Percentiles rank a stretch among this genome's conserved stretches.
These are phyloP conservation scores for Celoporthe dispersa DNA, from an alignment of 2,329 filamentous ascomycete species.

Conservation along the genomic window DNA sequence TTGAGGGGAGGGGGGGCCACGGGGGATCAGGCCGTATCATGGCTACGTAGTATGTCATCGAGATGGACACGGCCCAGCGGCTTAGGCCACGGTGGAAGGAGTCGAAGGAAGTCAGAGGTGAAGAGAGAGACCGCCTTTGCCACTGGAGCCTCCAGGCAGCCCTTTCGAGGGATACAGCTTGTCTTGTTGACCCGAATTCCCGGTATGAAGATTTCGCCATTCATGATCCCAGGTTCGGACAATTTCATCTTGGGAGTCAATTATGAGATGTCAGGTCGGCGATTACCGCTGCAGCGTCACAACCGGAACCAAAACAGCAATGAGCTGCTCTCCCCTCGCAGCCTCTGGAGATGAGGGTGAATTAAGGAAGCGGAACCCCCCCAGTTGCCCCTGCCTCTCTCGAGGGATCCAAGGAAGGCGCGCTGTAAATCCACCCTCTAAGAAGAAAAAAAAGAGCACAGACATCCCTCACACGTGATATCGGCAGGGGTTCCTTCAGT, in stretches of 20 bases:
- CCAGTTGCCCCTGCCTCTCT: not conserved
- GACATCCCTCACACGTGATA: conserved; percentile 6
- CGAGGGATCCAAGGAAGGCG: not conserved
- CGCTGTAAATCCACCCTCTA: not conserved
- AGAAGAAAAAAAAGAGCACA: not conserved
- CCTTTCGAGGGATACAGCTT: not conserved
- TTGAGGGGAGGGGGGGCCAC: not conserved
- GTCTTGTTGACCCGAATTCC: not conserved
- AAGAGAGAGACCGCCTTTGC: not conserved
- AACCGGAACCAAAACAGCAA: not conserved
- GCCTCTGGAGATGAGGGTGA: not conserved
- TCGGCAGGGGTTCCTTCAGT: not conserved
- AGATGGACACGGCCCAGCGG: not conserved
- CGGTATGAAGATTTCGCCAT: not conserved
- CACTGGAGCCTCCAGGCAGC: not conserved
- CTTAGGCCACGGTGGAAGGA: not conserved
- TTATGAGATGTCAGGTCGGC: conserved; percentile 4
- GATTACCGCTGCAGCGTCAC: not conserved
- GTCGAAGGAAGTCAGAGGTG: not conserved
- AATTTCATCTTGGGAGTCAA: not conserved
- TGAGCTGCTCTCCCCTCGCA: not conserved
- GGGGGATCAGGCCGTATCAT: not conserved
- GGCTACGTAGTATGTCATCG: not conserved
- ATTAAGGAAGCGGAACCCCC: not conserved
- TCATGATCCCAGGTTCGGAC: not conserved